These are phyloP conservation scores for Lasiosphaeria hispida DNA, from an alignment of 495 filamentous ascomycete genomes.

Conservation along the genomic window DNA sequence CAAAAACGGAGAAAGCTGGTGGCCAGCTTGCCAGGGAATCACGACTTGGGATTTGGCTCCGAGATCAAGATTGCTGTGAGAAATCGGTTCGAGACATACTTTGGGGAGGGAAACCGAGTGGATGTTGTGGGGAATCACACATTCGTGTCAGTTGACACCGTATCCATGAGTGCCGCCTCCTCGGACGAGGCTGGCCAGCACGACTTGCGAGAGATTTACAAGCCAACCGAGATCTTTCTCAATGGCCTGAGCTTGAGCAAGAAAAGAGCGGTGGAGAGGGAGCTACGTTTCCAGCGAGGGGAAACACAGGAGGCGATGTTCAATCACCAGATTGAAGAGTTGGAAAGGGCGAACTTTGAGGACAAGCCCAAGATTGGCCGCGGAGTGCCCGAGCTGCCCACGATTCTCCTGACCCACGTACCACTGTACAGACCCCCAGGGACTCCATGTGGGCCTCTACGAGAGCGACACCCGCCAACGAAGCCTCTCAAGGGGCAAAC, in stretches of 20 bases:
- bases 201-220: constrained; percentile 61
- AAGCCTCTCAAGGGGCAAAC: constrained; percentile 55
- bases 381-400: constrained; percentile 61
- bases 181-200: constrained; percentile 43
- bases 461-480: constrained; percentile 76
- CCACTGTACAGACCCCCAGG: constrained; percentile 78
- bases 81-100: constrained; percentile 80
- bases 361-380: constrained; percentile 39
- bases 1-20: constrained; percentile 64
- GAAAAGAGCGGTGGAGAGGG: constrained; percentile 52
- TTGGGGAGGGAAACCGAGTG: constrained; percentile 83
- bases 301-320: constrained; percentile 48
- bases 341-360: constrained; percentile 40
- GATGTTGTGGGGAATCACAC: constrained; percentile 94
- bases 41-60: constrained; percentile 91
- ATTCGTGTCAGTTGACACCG: constrained; percentile 85
- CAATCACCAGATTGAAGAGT: constrained; percentile 51
- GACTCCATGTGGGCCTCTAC: constrained; percentile 86
- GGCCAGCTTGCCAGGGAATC: constrained; percentile 85
- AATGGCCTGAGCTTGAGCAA: constrained; percentile 54
- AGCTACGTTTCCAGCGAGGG: constrained; percentile 52
- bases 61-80: constrained; percentile 77
- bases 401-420: constrained; percentile 85
- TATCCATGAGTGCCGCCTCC: constrained; percentile 73
- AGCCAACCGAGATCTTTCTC: constrained; percentile 74